phyloP scores from a whole-genome alignment of 83 land plant genomes.

The Diphasiastrum complanatum region DNA sequence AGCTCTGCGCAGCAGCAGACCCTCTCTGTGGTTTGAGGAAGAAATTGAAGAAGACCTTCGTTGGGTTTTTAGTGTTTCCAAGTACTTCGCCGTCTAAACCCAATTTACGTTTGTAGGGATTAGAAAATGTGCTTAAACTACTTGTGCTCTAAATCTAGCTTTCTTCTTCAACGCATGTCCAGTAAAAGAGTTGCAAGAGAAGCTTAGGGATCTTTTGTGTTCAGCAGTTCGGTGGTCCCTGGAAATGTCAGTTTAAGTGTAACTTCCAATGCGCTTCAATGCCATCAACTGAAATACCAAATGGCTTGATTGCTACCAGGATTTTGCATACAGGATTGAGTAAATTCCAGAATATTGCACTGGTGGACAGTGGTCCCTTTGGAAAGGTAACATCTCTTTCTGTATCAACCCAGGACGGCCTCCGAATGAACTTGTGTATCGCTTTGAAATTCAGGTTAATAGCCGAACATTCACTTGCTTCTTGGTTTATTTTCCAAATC shows the following conservation, averaged over 20 bases:
- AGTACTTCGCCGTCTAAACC: conserved; percentile 31
- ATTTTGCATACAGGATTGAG: conserved; percentile 62
- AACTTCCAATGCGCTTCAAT: background rate
- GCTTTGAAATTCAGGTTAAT: background rate
- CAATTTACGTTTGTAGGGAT: background rate
- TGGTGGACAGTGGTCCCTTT: conserved; percentile 73
- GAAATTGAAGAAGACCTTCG: conserved; percentile 67
- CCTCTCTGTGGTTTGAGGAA: conserved; percentile 78
- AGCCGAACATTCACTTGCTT: too few relatives aligned
- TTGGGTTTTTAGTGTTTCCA: conserved; percentile 73
- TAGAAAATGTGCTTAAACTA: background rate
- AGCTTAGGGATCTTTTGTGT: too few relatives aligned
- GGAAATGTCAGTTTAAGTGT: background rate
- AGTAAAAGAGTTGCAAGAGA: too few relatives aligned
- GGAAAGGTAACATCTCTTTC: conserved; percentile 87
- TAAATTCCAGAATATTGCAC: conserved; percentile 65
- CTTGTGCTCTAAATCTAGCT: background rate
- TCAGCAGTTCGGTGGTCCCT: background rate
- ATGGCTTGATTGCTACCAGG: conserved; percentile 39
- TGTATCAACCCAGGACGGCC: background rate
- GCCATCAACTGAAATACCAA: too few relatives aligned
- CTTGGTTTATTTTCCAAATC: background rate
- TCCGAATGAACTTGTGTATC: background rate
- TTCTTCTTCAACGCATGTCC: too few relatives aligned
- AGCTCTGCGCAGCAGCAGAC: too few relatives aligned